Evolutionary conservation across 2,329 filamentous ascomycete species (phyloP), one percentile per base, ranked within the genome.

Genomic region (Cladorrhinum sp.): DNA sequence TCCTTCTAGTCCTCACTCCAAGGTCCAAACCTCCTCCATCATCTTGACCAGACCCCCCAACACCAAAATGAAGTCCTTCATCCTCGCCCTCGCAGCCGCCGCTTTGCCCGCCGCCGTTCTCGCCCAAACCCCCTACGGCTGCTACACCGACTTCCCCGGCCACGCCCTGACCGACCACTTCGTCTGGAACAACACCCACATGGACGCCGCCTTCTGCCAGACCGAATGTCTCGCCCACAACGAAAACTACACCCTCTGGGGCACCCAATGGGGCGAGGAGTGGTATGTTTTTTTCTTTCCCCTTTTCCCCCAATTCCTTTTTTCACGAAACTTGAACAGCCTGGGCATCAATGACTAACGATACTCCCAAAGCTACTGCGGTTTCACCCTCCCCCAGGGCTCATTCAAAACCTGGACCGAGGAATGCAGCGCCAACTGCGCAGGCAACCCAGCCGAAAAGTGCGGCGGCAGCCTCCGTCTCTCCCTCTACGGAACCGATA

Each of bases 391-490:
- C 16, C 50, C 57, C 1, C 42, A 53, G 2, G 64, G 65, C 28
- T 64, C 64, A 5, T 66, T 66, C 60, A 61, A 61, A 0, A 39
- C 65, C 58, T 67, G 66, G 55, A 10, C 49, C 1, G 62, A 58
- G 9, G 62, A 64, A 59, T 68, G 66, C 65, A 42, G 20, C 39
- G 62, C 62, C 54, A 21, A 59, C 2, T 68, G 66, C 63, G 42
- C 50, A 2, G 66, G 65, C 24, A 58, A 67, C 52, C 18, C 59
- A 14, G 28, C 33, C 10, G 21, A 59, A 20, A 52, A 42, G 6
- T 68, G 66, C 61, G 66, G 66, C 50, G 65, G 64, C 1, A 48
- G 53, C 7, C 64, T 64, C 57, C 66, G 66, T 3, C 59, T 68
- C 21, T 65, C 64, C 1, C 61, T 67, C 2, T 66, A 63, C 59